Evolutionary conservation across 352 stramenopile species (phyloP), one percentile per base, ranked within the genome.

Genomic region (Thalassiosira sp.): DNA sequence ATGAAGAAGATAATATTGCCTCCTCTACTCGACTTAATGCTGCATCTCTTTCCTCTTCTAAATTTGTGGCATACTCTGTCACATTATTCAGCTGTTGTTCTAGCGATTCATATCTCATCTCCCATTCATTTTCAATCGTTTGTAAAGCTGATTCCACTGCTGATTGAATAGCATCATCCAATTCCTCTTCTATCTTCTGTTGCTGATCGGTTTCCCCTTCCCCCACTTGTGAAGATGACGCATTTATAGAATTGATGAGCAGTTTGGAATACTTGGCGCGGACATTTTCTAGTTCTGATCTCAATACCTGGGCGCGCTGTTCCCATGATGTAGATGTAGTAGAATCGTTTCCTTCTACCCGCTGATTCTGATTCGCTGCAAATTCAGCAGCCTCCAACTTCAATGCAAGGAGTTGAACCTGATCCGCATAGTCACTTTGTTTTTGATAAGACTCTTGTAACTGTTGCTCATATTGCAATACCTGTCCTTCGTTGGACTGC

Each of bases 161-260:
- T 45, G 49, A 60, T 77, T 74, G 56, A 76, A 90, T 76, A 13
- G 81, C 68, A 31, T 73, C 5, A 54, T 83, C 52, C 54, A 89
- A 83, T 69, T 76, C 59, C 15, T 59, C 28, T 58, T 79, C 72
- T 22, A 68, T 37, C 11, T 70, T 31, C 15, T 65, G 52, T 58
- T 68, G 61, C 24, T 72, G 22, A 2, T 56, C 42, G 22, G 59
- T 43, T 40, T 1, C 20, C 13, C 8, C 42, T 46, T 53, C 42
- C 48, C 25, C 13, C 27, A 0, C 13, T 18, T 49, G 1, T 35
- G 0, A 0, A 31, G 11, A 16, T 18, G 48, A 65, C 18, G 15
- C 18, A 20, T 66, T 15, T 31, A 46, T 3, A 35, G 48, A 40
- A 33, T 67, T 53, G 31, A 71, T 42, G 18, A 74, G 43, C 45